A percentile compares a stretch with the other conserved stretches of the same genome.
phyloP scores from a whole-genome alignment of 208 protist genomes.

The Tritrichomonas foetus region DNA sequence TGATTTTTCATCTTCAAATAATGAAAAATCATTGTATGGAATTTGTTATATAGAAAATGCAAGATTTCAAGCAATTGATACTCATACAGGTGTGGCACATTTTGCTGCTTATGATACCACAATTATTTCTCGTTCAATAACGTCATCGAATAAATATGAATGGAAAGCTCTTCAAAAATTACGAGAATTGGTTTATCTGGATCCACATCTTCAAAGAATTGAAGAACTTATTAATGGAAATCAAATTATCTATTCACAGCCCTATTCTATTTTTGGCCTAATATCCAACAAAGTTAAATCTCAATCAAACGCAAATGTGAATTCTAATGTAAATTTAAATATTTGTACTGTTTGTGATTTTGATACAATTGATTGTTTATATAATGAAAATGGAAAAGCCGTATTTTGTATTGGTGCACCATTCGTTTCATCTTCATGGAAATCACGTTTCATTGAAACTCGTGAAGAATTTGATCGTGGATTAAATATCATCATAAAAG shows the following conservation, averaged over 20 bases:
- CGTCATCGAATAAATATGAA: neutral
- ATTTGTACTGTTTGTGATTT: neutral
- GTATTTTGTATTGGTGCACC: neutral
- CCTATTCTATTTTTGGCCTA: neutral
- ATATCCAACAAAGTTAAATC: neutral
- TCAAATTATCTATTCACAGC: neutral
- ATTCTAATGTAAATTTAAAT: neutral
- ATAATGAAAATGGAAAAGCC: neutral
- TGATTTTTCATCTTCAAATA: too few relatives aligned
- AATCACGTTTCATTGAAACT: neutral
- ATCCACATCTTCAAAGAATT: neutral
- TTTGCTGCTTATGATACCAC: constrained; percentile 4
- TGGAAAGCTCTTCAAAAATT: neutral
- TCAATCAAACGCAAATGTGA: neutral
- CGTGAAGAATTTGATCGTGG: neutral
- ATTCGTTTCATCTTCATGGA: too few relatives aligned
- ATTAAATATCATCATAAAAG: neutral
- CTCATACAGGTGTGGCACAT: neutral
- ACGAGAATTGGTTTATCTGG: neutral
- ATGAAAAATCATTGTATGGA: neutral
- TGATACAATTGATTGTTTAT: neutral
- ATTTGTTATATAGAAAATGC: neutral
- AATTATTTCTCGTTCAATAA: neutral
- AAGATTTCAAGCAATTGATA: neutral
- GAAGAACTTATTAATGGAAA: neutral